Percentiles rank a stretch among this genome's conserved stretches.
phyloP scores from a whole-genome alignment of 768 basidiomycete genomes.

The Grammothele lineata region DNA sequence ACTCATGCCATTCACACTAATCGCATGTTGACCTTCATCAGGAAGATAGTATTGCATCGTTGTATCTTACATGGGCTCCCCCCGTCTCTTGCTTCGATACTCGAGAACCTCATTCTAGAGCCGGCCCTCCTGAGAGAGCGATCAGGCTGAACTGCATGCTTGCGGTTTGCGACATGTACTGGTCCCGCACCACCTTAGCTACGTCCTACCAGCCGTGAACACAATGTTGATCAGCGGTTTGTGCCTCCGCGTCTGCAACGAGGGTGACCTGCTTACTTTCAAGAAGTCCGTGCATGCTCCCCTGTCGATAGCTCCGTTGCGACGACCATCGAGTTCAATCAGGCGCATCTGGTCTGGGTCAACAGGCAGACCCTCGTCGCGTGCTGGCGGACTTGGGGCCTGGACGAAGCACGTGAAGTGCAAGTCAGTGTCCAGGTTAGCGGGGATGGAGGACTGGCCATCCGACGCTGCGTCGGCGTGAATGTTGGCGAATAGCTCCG shows the following conservation, averaged over 20 bases:
- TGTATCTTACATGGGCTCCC: no score
- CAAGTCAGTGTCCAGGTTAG: conserved; percentile 63
- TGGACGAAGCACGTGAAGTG: conserved; percentile 89
- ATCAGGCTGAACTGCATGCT: conserved; percentile 67
- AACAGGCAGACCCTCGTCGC: conserved; percentile 22
- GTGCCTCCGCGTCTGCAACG: neutral
- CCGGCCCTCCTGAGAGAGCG: conserved; percentile 35
- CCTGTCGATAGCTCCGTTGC: conserved; percentile 77
- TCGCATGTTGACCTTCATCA: no score
- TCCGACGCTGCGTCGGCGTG: conserved; percentile 65
- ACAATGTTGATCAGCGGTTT: conserved; percentile 26
- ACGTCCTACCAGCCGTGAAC: conserved; percentile 46
- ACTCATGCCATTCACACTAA: no score
- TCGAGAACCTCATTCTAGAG: no score
- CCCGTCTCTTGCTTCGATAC: no score
- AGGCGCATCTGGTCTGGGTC: conserved; percentile 37
- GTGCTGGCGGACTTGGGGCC: conserved; percentile 44
- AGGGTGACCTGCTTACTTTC: no score
- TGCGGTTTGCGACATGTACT: conserved; percentile 49
- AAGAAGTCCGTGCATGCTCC: conserved; percentile 60
- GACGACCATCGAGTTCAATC: conserved; percentile 80
- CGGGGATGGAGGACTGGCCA: conserved; percentile 67
- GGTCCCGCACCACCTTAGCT: conserved; percentile 54
- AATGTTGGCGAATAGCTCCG: conserved; percentile 71
- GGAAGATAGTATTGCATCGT: no score